Conservation (phyloP, 306 rosid species). For the Castanea mollissima region DNA sequence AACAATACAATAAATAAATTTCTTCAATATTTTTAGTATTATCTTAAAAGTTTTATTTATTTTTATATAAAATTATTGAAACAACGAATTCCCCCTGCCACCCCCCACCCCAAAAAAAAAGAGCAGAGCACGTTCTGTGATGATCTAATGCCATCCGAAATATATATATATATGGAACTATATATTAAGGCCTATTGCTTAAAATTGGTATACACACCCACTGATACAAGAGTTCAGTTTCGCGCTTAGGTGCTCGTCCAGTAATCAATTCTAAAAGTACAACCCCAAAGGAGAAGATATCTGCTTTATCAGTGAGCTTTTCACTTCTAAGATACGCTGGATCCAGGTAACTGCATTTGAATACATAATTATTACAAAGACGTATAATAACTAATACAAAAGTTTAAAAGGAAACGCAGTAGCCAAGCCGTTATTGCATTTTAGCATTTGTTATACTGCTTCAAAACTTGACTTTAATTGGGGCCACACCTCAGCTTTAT, state of each 20-base stretch:
- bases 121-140: too few species aligned
- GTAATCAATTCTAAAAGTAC: conserved; percentile 71
- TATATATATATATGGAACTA: too few species aligned
- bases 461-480: background rate
- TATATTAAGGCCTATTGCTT: too few species aligned
- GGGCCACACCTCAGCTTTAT: background rate
- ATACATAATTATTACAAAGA: background rate
- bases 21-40: too few species aligned
- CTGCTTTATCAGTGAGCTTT: conserved; percentile 63
- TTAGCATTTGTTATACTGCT: background rate
- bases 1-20: too few species aligned
- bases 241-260: conserved; percentile 16
- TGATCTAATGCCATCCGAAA: too few species aligned
- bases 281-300: conserved; percentile 64
- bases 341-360: conserved; percentile 53
- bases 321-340: conserved; percentile 70
- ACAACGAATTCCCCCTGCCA: too few species aligned
- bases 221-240: conserved; percentile 33
- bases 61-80: too few species aligned
- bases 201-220: conserved; percentile 40
- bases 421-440: background rate
- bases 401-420: background rate
- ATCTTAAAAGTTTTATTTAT: too few species aligned
- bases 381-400: background rate
- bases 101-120: too few species aligned